Evolutionary conservation across 1,284 basidiomycete genomes (phyloP).

Genomic region (Apiotrichum laibachii): DNA sequence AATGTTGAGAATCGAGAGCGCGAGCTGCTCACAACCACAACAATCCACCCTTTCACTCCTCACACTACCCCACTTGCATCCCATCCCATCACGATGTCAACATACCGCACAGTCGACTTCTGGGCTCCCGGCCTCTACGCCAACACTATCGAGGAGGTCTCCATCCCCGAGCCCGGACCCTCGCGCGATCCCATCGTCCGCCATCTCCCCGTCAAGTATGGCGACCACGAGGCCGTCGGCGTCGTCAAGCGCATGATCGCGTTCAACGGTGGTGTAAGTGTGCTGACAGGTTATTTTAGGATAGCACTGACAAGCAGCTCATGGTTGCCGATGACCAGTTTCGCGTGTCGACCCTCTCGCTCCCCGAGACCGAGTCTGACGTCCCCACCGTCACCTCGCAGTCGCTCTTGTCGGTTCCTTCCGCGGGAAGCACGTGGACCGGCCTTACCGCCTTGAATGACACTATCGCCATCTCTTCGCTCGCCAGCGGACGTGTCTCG

Average conservation of each 20-base stretch:
- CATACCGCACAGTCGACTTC: conserved; percentile 37
- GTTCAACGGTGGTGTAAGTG: conserved; percentile 18
- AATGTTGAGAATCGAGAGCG: not conserved
- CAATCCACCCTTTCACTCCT: not conserved
- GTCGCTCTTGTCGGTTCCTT: conserved; percentile 8
- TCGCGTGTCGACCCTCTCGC: conserved; percentile 33
- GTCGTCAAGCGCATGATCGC: conserved; percentile 35
- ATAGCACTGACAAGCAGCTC: conserved; percentile 19
- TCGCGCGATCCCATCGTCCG: conserved; percentile 41
- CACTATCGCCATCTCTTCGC: conserved; percentile 39
- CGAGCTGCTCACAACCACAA: no score
- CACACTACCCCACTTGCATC: conserved; percentile 1
- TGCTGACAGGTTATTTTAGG: not conserved
- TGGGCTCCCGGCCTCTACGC: conserved; percentile 46
- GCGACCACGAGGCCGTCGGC: conserved; percentile 34
- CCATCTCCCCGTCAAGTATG: conserved; percentile 43
- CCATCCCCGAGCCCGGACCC: conserved; percentile 34
- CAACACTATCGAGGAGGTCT: conserved; percentile 46
- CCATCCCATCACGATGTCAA: conserved; percentile 12
- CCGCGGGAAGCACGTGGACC: conserved; percentile 17
- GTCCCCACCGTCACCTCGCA: conserved; percentile 18
- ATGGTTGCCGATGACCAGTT: conserved; percentile 41
- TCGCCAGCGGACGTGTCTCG: conserved; percentile 42
- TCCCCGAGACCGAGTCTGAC: conserved; percentile 21
- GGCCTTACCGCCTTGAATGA: conserved; percentile 15